Percentiles rank a stretch among this genome's conserved stretches.
Evolutionary conservation across 106 monocot species (phyloP).

Genomic region (Agapanthus africanus): DNA sequence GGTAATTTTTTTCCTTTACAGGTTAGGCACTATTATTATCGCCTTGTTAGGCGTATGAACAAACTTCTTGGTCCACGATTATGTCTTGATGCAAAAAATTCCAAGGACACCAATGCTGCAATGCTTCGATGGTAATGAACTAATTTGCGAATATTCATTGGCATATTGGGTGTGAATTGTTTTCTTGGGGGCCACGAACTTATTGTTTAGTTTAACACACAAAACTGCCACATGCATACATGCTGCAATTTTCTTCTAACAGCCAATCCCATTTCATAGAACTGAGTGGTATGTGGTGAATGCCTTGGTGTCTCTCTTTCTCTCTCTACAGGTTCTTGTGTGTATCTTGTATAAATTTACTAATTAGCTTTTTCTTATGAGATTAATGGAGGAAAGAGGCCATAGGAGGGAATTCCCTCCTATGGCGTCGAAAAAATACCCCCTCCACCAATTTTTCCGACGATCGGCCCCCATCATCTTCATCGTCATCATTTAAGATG

Average conservation of each 20-base stretch:
- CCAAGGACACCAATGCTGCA: constrained; percentile 95
- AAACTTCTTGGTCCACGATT: constrained; percentile 87
- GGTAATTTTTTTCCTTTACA: constrained; percentile 24
- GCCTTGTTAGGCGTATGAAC: constrained; percentile 97
- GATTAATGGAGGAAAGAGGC: too few species aligned
- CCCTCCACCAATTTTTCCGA: too few species aligned
- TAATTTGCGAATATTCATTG: not conserved
- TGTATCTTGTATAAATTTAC: not conserved
- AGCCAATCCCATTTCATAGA: not conserved
- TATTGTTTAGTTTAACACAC: not conserved
- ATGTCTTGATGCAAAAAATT: constrained; percentile 90
- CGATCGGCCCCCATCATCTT: too few species aligned
- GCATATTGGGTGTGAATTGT: not conserved
- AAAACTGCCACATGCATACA: not conserved
- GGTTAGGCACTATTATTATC: constrained; percentile 99
- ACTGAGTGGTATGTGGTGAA: not conserved
- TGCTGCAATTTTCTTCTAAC: not conserved
- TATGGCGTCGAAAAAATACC: too few species aligned
- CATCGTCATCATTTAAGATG: too few species aligned
- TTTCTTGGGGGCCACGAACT: not conserved
- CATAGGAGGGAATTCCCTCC: too few species aligned
- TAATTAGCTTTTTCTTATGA: too few species aligned
- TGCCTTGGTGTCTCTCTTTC: not conserved
- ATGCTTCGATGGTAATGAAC: constrained; percentile 87
- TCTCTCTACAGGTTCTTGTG: not conserved